Conservation (phyloP, 1,284 basidiomycete species). For the Neonothopanus nambi region DNA sequence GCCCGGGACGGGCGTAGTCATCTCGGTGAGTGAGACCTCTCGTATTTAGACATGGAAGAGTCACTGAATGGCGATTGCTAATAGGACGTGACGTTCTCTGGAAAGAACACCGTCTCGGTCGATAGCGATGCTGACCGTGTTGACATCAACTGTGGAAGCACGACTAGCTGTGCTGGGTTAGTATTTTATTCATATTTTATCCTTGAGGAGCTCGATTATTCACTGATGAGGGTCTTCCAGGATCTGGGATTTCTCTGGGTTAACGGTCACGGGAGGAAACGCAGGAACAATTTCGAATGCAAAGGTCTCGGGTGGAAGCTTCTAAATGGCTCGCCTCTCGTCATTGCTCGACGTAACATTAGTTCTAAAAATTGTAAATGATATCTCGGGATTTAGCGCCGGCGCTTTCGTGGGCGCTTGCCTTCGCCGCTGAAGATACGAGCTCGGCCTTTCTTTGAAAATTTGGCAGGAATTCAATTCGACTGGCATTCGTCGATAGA, state of each 20-base stretch:
- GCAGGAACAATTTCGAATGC: conserved; percentile 8
- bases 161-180: conserved; percentile 19
- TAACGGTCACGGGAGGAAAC: conserved; percentile 10
- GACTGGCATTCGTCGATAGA: no score
- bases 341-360: no score
- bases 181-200: neutral
- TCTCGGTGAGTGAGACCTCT: conserved; percentile 19
- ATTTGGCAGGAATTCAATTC: no score
- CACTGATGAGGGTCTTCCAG: neutral
- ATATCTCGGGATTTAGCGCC: no score
- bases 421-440: no score
- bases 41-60: neutral
- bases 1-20: conserved; percentile 48
- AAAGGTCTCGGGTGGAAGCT: conserved; percentile 4
- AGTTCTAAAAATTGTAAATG: no score
- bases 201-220: no score
- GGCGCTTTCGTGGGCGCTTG: no score
- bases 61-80: neutral
- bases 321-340: no score
- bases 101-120: conserved; percentile 12
- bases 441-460: no score
- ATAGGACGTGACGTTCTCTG: conserved; percentile 5
- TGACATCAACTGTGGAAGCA: conserved; percentile 14
- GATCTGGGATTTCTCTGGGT: conserved; percentile 10
- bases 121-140: conserved; percentile 7